Base-by-base conservation (phyloP, 148 eudicot genomes). In the Pharnaceum exiguum region DNA sequence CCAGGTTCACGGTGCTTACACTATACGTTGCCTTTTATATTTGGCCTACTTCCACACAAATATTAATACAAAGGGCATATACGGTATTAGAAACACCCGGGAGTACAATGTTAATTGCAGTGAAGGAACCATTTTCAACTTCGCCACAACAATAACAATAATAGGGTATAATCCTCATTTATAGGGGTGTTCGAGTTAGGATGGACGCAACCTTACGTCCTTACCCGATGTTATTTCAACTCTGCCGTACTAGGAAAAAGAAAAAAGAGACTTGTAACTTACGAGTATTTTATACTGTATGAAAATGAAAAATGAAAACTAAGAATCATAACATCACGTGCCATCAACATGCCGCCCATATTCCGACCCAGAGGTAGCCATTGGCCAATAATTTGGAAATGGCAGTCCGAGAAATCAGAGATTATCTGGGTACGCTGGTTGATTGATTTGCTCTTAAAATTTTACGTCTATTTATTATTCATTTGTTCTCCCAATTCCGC, bases 341-440 rank as follows among this genome's bases (percentile, higher is more conserved):
- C 26, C 49, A 42, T 62, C 21, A 27, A 51, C 40, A 57, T 62
- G 67, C 67, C 58, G 57, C 48, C 67, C 55, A 48, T 61, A 61
- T 61, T 51, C 55, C 46, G 26, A 13, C 29, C 59, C 59, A 36
- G 10, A 21, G 32, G 45, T 46, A 55, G 32, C 46, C 59, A 60
- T 60, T 60, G 36, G 65, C 55, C 55, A 48, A 25, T n/a, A n/a
- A n/a, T n/a, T 29, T 48, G 31, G 46, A 37, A 24, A 47, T 49
- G 35, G 54, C 15, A 25, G 25, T 37, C 35, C 22, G 9, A 15
- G 12, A 45, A 45, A 5, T 22, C 46, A 15, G 4, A 7, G 3
- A 38, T 10, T 17, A 9, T 4, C 11, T 0, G 10, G n/a, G 4
- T 2, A 7, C 21, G 23, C 2, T 31, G 52, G 29, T 15, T 1